A percentile compares a stretch with the other conserved stretches of the same genome.
Evolutionary conservation across 1,139 yeast species (phyloP).

Genomic region (Kazachstania sp.): DNA sequence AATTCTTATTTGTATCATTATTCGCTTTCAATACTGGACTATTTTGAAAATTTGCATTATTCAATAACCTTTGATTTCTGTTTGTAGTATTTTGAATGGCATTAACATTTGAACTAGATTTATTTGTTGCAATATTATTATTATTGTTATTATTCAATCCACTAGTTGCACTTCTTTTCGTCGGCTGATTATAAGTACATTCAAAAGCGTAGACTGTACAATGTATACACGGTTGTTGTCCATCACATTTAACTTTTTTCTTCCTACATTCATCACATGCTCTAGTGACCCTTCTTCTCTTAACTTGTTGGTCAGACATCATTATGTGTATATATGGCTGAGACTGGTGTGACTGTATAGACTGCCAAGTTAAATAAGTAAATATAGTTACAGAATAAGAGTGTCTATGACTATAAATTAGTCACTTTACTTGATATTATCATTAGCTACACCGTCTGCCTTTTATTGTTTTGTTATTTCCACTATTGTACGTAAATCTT

Average conservation of each 20-base stretch:
- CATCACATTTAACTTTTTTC: slow-evolving; percentile 89
- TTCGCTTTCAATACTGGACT: background rate
- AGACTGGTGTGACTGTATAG: too few relatives aligned
- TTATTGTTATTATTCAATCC: background rate
- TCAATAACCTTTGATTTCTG: too few relatives aligned
- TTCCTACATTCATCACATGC: slow-evolving; percentile 85
- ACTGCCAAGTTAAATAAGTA: too few relatives aligned
- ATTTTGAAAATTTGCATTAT: too few relatives aligned
- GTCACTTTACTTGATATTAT: too few relatives aligned
- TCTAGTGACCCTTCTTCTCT: slow-evolving; percentile 75
- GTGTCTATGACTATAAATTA: too few relatives aligned
- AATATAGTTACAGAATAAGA: too few relatives aligned
- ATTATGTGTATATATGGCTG: background rate
- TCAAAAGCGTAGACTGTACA: slow-evolving; percentile 81
- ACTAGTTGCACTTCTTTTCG: slow-evolving; percentile 39
- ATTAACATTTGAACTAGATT: background rate
- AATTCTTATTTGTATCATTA: background rate
- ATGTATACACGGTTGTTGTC: slow-evolving; percentile 87
- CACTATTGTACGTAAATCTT: too few relatives aligned
- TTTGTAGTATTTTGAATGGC: background rate
- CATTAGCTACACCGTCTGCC: too few relatives aligned
- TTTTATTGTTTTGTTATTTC: too few relatives aligned
- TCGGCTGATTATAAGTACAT: slow-evolving; percentile 73
- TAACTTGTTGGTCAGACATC: slow-evolving; percentile 25
- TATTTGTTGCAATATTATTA: background rate